Conservation (phyloP, 2,329 filamentous ascomycete genomes). For the Alternaria tenuissima region DNA sequence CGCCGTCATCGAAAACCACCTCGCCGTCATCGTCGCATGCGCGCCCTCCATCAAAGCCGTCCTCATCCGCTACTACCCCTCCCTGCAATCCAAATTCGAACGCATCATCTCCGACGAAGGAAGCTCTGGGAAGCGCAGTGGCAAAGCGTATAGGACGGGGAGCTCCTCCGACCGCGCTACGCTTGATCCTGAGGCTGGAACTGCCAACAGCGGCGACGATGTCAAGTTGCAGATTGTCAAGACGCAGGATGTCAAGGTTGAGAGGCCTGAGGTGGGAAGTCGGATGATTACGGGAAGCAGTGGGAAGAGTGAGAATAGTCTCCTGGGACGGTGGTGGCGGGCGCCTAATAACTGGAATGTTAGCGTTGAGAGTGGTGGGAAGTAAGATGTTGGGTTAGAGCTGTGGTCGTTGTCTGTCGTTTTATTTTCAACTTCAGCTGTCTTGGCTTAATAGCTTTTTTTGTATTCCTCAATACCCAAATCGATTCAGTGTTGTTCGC, state of each 20-base stretch:
- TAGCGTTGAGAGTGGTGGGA: neutral
- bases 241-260: conserved; percentile 9
- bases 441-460: too few species aligned
- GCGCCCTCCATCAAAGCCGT: conserved; percentile 45
- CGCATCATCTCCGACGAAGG: conserved; percentile 17
- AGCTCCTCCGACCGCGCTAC: conserved; percentile 11
- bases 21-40: conserved; percentile 49
- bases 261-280: neutral
- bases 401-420: neutral
- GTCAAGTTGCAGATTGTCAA: conserved; percentile 6
- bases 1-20: conserved; percentile 48
- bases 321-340: conserved; percentile 21
- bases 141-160: neutral
- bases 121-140: neutral
- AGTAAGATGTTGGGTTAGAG: neutral
- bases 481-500: neutral
- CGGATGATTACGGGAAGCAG: conserved; percentile 6
- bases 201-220: neutral
- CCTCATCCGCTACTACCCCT: conserved; percentile 34
- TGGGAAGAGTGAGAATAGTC: conserved; percentile 1
- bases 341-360: conserved; percentile 24
- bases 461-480: neutral
- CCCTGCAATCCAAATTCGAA: conserved; percentile 31
- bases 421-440: too few species aligned
- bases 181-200: conserved; percentile 3